Evolutionary conservation across 495 filamentous ascomycete species (phyloP).

Genomic region (Aspergillus kassunensis): DNA sequence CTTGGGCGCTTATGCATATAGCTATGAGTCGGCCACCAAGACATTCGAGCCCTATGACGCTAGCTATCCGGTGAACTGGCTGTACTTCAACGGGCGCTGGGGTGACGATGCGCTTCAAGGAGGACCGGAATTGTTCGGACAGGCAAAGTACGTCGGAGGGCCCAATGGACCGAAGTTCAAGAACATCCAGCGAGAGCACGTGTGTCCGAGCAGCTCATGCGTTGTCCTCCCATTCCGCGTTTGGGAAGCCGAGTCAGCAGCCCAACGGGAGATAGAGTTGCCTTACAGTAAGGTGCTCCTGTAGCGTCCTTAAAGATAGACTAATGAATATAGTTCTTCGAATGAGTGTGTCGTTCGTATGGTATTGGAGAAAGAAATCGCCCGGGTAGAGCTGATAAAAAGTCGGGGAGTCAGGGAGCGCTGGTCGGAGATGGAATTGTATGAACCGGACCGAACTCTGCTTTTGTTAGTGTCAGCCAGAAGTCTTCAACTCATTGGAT

Average conservation of each 20-base stretch:
- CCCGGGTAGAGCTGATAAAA: not conserved
- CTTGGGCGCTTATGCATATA: conserved; percentile 47
- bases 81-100: conserved; percentile 54
- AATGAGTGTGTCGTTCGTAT: no score
- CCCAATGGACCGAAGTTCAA: conserved; percentile 56
- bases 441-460: not conserved
- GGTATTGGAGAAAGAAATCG: no score
- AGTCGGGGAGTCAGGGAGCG: not conserved
- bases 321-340: no score
- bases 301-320: no score
- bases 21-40: conserved; percentile 34
- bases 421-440: not conserved
- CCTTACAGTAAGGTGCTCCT: no score
- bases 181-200: conserved; percentile 39
- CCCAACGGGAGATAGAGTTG: no score
- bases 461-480: not conserved
- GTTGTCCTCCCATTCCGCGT: conserved; percentile 29
- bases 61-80: conserved; percentile 44
- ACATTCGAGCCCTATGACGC: conserved; percentile 41
- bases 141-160: conserved; percentile 46
- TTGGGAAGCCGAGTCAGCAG: conserved; percentile 16
- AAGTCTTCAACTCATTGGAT: no score
- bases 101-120: conserved; percentile 54
- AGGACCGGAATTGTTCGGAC: conserved; percentile 47
- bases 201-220: conserved; percentile 41